Conservation (phyloP, 768 basidiomycete species). For the Mycena epipterygia region DNA sequence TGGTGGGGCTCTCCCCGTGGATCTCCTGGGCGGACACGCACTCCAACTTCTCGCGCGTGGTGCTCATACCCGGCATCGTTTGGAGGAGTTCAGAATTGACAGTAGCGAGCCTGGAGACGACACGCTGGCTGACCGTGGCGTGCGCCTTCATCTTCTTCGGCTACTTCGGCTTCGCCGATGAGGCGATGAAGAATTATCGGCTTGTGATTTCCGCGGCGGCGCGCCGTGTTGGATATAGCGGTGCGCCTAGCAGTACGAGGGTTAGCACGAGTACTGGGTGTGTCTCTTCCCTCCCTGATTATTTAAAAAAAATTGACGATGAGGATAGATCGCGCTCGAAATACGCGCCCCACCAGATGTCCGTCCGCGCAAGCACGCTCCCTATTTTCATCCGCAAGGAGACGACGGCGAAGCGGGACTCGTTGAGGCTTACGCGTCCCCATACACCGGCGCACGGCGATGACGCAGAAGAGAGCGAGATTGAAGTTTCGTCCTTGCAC, state of each 20-base stretch:
- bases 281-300: slow-evolving; percentile 9
- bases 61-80: slow-evolving; percentile 53
- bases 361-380: slow-evolving; percentile 42
- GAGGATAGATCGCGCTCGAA: background rate
- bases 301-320: background rate
- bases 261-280: no score
- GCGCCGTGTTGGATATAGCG: slow-evolving; percentile 42
- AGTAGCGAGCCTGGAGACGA: slow-evolving; percentile 53
- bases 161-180: slow-evolving; percentile 77
- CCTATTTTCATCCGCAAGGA: slow-evolving; percentile 63
- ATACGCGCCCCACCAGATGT: slow-evolving; percentile 7
- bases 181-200: slow-evolving; percentile 69
- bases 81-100: slow-evolving; percentile 53
- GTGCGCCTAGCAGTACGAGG: slow-evolving; percentile 42
- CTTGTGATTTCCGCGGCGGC: slow-evolving; percentile 51
- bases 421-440: slow-evolving; percentile 32
- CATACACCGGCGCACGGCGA: background rate
- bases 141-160: slow-evolving; percentile 72
- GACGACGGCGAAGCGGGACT: slow-evolving; percentile 62
- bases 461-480: slow-evolving; percentile 8
- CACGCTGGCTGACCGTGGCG: slow-evolving; percentile 62
- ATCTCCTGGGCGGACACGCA: slow-evolving; percentile 67
- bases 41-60: slow-evolving; percentile 59
- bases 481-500: slow-evolving; percentile 45
- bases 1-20: slow-evolving; percentile 56